A percentile compares a stretch with the other conserved stretches of the same genome.
phyloP scores from a whole-genome alignment of 768 basidiomycete species.

The Kondoa malvinella region DNA sequence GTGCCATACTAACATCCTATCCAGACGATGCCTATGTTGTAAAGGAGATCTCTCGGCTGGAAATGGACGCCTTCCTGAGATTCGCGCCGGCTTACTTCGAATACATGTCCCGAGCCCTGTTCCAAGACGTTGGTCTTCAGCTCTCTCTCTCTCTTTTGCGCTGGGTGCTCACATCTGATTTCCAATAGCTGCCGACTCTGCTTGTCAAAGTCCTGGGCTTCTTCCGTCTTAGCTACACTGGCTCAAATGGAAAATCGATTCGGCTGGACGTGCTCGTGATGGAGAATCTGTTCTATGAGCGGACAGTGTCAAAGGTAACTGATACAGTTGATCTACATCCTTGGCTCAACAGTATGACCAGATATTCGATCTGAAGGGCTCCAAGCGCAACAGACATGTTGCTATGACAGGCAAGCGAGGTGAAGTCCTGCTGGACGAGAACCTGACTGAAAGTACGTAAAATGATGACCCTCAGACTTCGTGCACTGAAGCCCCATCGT shows the following conservation, averaged over 20 bases:
- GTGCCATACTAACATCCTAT: conserved; percentile 9
- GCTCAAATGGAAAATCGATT: conserved; percentile 48
- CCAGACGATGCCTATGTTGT: conserved; percentile 95
- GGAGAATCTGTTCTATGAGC: conserved; percentile 93
- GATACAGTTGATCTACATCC: background rate
- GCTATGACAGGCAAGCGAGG: conserved; percentile 63
- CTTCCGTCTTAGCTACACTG: conserved; percentile 80
- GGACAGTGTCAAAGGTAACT: conserved; percentile 63
- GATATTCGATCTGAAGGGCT: conserved; percentile 97
- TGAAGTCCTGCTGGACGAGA: conserved; percentile 90
- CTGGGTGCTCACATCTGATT: background rate
- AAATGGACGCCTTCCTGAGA: conserved; percentile 84
- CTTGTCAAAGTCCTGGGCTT: conserved; percentile 94
- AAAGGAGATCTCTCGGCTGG: conserved; percentile 78
- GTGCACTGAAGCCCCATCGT: background rate
- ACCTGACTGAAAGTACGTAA: conserved; percentile 74
- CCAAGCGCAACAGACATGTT: conserved; percentile 80
- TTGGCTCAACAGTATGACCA: conserved; percentile 28
- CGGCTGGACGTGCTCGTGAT: conserved; percentile 93
- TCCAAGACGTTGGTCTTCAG: conserved; percentile 48
- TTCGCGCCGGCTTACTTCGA: conserved; percentile 97
- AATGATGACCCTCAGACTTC: background rate
- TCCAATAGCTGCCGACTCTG: conserved; percentile 63
- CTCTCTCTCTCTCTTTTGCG: background rate
- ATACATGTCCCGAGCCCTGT: conserved; percentile 89